Evolutionary conservation across 441 rosid genomes (phyloP).

Genomic region (Viola pubescens): DNA sequence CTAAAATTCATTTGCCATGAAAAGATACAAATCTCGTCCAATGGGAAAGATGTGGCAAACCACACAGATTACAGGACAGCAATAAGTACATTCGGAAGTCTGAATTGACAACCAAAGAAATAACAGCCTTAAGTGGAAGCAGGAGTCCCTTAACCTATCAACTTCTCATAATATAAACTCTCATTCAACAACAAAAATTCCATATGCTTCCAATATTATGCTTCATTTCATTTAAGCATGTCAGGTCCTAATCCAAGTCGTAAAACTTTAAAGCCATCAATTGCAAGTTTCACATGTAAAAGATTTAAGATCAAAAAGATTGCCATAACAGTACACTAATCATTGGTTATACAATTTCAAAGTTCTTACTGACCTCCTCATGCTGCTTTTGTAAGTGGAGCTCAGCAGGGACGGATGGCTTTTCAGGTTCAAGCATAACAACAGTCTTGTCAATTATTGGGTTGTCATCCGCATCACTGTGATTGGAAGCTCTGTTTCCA

Average conservation of each 20-base stretch:
- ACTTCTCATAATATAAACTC: no score
- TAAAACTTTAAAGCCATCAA: background rate
- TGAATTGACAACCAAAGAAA: no score
- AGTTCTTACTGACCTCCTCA: constrained; percentile 33
- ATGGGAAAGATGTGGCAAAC: no score
- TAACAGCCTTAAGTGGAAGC: no score
- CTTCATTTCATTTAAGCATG: background rate
- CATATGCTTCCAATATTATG: background rate
- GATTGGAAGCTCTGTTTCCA: constrained; percentile 29
- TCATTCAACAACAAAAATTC: background rate
- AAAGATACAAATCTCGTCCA: no score
- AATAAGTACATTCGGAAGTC: no score
- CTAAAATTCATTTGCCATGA: no score
- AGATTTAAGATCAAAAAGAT: background rate
- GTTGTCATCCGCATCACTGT: constrained; percentile 49
- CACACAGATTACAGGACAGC: no score
- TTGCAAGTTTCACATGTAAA: background rate
- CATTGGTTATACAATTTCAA: background rate
- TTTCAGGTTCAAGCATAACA: constrained; percentile 63
- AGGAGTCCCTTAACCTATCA: no score
- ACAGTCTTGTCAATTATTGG: constrained; percentile 71
- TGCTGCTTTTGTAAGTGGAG: constrained; percentile 24
- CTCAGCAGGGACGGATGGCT: constrained; percentile 33
- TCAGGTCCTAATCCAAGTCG: background rate
- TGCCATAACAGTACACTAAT: constrained; percentile 2